Evolutionary conservation across 345 rosid species (phyloP), one percentile per base, ranked within the genome.

Genomic region (Sisymbrium irio): DNA sequence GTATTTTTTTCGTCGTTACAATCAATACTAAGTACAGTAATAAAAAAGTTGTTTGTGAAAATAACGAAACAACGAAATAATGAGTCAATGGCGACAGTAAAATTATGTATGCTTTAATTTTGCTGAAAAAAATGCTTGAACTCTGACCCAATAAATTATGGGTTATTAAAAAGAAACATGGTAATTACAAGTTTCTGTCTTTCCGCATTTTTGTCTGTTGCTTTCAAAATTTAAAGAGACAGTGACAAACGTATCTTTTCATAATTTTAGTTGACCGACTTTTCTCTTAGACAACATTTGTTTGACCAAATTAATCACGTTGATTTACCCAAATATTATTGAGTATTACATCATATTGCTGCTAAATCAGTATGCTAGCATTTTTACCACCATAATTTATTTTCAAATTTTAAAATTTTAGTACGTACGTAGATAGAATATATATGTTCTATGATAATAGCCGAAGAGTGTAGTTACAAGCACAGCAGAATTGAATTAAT

Each of bases 121-220:
- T n/a, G n/a, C n/a, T n/a, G n/a, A n/a, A n/a, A n/a, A n/a, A n/a
- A n/a, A n/a, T n/a, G n/a, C n/a, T n/a, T n/a, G 14, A 55, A 50
- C 30, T 30, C 20, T n/a, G 9, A 62, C 42, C 22, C 15, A 65
- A 46, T 25, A 61, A 28, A 45, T 20, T 7, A 60, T 25, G 15
- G 22, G 77, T 73, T 46, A 57, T 25, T 46, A 25, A 19, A 65
- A 39, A n/a, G n/a, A 65, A 77, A 65, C 73, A 27, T 72, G 69
- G 62, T 78, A 50, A 72, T 61, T 60, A 75, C 69, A 67, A 67
- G 69, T 78, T 65, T 73, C 14, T 7, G 33, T 46, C 65, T 69
- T 76, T 76, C 69, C 74, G 74, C 57, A 61, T 19, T 44, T 76
- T 69, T 76, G 79, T 69, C 74, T 54, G 65, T 61, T 68, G 49